These are phyloP conservation scores for Trametes sp. DNA, from an alignment of 1,284 basidiomycete genomes.

Conservation along the genomic window DNA sequence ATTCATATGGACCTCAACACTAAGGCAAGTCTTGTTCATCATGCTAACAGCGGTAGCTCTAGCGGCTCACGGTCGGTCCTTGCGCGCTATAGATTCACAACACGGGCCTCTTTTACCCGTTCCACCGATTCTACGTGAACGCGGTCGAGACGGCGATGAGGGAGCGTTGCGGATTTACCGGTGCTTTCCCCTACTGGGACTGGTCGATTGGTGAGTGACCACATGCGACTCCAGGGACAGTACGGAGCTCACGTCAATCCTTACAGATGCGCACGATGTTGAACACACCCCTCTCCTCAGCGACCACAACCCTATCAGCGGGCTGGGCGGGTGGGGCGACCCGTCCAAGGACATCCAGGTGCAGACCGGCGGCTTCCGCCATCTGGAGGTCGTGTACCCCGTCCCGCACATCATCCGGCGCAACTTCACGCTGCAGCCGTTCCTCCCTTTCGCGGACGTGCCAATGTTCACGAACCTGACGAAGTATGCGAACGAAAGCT, in stretches of 20 bases:
- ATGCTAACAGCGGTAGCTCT: too few species aligned
- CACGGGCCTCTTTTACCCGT: slow-evolving; percentile 48
- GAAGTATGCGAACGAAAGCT: slow-evolving; percentile 41
- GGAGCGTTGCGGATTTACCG: slow-evolving; percentile 44
- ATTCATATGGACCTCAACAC: slow-evolving; percentile 48
- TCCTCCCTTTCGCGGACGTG: slow-evolving; percentile 26
- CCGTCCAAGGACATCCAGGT: slow-evolving; percentile 42
- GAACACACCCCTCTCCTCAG: slow-evolving; percentile 41
- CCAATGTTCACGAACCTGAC: slow-evolving; percentile 35
- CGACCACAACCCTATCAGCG: slow-evolving; percentile 40
- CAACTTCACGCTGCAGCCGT: slow-evolving; percentile 47
- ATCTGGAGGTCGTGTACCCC: slow-evolving; percentile 44
- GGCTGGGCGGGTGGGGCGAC: slow-evolving; percentile 49
- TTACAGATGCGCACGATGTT: slow-evolving; percentile 44
- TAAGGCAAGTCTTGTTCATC: slow-evolving; percentile 24
- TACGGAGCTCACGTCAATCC: neutral
- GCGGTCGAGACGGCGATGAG: slow-evolving; percentile 43
- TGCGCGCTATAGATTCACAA: slow-evolving; percentile 42
- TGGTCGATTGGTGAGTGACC: slow-evolving; percentile 44
- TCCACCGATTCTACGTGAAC: slow-evolving; percentile 48
- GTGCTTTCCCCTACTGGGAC: slow-evolving; percentile 49
- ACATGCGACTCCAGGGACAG: neutral
- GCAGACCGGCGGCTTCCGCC: slow-evolving; percentile 44
- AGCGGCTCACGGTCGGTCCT: neutral
- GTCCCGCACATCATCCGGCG: slow-evolving; percentile 45